Conservation (phyloP, 139 green algal species). For the Chlamydomonas asymmetrica region DNA sequence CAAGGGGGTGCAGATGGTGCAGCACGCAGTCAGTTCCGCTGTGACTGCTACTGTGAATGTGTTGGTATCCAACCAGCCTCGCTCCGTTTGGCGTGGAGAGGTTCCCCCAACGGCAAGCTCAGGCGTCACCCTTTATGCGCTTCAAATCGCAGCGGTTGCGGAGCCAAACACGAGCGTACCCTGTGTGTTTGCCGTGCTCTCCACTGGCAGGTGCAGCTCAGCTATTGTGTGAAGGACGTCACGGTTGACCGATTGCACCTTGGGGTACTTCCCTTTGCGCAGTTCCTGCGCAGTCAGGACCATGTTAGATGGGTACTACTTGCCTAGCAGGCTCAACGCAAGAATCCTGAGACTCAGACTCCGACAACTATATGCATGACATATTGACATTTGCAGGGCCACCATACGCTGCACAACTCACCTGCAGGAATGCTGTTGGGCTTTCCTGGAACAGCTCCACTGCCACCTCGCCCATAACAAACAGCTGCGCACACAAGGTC, state of each 20-base stretch:
- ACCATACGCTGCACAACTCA: conserved; percentile 26
- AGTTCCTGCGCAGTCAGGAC: conserved; percentile 57
- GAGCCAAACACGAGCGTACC: too few species aligned
- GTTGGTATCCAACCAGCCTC: too few species aligned
- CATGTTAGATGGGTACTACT: neutral
- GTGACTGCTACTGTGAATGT: too few species aligned
- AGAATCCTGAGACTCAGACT: too few species aligned
- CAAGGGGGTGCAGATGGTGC: too few species aligned
- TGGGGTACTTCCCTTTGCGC: conserved; percentile 65
- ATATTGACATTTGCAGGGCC: neutral
- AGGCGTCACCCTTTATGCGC: too few species aligned
- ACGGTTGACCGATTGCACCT: conserved; percentile 42
- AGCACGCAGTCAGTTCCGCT: too few species aligned
- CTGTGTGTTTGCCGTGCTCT: conserved; percentile 49
- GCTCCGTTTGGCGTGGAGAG: too few species aligned
- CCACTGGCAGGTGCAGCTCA: conserved; percentile 67
- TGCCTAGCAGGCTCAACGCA: neutral
- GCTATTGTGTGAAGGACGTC: conserved; percentile 62
- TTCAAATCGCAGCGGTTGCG: too few species aligned
- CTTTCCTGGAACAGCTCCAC: conserved; percentile 76
- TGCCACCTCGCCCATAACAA: conserved; percentile 76
- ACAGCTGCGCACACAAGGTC: conserved; percentile 56
- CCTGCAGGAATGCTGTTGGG: conserved; percentile 71
- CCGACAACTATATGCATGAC: neutral
- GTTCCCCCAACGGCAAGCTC: too few species aligned